Evolutionary conservation across 1,284 basidiomycete species (phyloP).

Genomic region (Serendipita sp.): DNA sequence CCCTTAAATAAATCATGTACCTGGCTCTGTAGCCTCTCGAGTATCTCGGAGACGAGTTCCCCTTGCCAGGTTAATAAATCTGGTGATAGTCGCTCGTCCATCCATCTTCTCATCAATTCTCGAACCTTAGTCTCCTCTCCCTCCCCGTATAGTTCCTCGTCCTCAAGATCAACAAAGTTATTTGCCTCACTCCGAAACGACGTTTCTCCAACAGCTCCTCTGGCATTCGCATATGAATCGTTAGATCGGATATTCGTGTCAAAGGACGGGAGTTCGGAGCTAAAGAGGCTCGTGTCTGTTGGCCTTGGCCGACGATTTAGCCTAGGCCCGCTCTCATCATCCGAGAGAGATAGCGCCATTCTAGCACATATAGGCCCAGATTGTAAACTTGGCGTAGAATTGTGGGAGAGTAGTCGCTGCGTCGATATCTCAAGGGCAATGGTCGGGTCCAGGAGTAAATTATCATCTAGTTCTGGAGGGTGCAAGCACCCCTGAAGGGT

Average conservation of each 20-base stretch:
- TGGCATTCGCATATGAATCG: neutral
- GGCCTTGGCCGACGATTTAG: neutral
- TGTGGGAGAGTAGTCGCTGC: too few relatives aligned
- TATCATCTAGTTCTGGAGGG: too few relatives aligned
- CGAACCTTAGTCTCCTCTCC: slow-evolving; percentile 7
- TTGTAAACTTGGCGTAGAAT: too few relatives aligned
- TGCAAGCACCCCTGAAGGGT: too few relatives aligned
- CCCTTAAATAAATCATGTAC: slow-evolving; percentile 32
- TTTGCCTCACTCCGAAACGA: neutral
- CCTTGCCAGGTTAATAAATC: slow-evolving; percentile 68
- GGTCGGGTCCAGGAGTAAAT: too few relatives aligned
- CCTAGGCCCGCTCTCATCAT: neutral
- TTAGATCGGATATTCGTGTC: neutral
- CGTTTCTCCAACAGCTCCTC: neutral
- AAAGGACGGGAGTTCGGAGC: slow-evolving; percentile 1
- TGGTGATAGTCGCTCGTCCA: slow-evolving; percentile 72
- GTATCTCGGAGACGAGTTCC: slow-evolving; percentile 49
- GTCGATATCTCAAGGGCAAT: too few relatives aligned
- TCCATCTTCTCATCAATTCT: slow-evolving; percentile 63
- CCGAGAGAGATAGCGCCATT: neutral
- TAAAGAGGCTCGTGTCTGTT: neutral
- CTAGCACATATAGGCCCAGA: neutral
- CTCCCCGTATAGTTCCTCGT: neutral
- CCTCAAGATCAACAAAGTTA: neutral
- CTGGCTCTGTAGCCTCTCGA: slow-evolving; percentile 79